Evolutionary conservation across 2,329 filamentous ascomycete genomes (phyloP).

Genomic region (Fusarium citri): DNA sequence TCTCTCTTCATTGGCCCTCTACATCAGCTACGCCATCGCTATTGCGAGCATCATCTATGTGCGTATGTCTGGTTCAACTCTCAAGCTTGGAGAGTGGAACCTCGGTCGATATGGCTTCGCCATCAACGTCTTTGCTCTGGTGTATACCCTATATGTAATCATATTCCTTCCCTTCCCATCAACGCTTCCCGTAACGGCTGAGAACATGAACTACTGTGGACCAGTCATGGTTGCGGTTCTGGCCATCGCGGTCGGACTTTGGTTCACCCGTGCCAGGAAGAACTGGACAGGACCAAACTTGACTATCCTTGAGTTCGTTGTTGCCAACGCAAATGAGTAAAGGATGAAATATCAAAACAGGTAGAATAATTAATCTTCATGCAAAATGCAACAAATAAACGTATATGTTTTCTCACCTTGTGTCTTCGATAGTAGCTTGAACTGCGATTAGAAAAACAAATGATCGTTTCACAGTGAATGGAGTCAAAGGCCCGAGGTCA

Average conservation of each 20-base stretch:
- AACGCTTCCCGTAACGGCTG: slow-evolving; percentile 35
- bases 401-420: neutral
- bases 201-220: slow-evolving; percentile 44
- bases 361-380: neutral
- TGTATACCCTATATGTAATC: slow-evolving; percentile 43
- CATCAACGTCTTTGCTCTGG: slow-evolving; percentile 37
- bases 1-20: slow-evolving; percentile 40
- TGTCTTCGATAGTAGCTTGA: no score
- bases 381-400: neutral
- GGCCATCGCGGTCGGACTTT: slow-evolving; percentile 33
- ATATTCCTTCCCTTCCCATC: slow-evolving; percentile 45
- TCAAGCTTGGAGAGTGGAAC: slow-evolving; percentile 45
- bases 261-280: slow-evolving; percentile 37
- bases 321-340: slow-evolving; percentile 25
- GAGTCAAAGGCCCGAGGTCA: neutral
- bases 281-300: slow-evolving; percentile 41
- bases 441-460: no score
- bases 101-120: slow-evolving; percentile 33
- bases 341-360: neutral
- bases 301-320: slow-evolving; percentile 42
- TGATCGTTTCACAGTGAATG: no score
- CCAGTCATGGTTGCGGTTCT: slow-evolving; percentile 42
- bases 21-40: slow-evolving; percentile 44
- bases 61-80: slow-evolving; percentile 9
- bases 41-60: slow-evolving; percentile 43